Conservation (phyloP, 2,329 filamentous ascomycete species). For the Setomelanomma holmii region DNA sequence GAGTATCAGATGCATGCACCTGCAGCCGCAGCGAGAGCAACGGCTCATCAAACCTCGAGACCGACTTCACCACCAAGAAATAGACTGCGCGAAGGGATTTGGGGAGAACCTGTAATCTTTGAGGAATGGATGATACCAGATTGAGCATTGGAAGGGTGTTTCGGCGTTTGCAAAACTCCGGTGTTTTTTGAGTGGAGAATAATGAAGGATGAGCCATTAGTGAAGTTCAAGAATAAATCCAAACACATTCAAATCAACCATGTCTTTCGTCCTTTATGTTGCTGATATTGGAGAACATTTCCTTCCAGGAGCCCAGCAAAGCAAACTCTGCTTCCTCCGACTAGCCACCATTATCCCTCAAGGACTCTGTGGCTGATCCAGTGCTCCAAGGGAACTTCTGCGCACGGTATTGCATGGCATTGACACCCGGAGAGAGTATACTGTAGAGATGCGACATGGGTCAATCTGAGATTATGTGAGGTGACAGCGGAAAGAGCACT, state of each 20-base stretch:
- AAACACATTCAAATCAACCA: no score
- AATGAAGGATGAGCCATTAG: not conserved
- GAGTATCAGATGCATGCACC: constrained; percentile 64
- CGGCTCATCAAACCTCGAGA: constrained; percentile 72
- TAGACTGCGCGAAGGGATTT: constrained; percentile 18
- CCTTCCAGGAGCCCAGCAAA: no score
- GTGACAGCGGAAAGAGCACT: not conserved
- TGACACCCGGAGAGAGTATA: no score
- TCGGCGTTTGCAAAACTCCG: constrained; percentile 26
- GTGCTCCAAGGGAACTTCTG: no score
- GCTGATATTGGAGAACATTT: no score
- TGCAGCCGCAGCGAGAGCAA: constrained; percentile 76
- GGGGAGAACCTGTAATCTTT: not conserved
- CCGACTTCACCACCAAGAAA: constrained; percentile 81
- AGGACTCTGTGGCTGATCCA: no score
- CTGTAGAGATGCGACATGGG: not conserved
- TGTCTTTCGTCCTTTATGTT: no score
- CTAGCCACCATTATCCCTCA: no score
- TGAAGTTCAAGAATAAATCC: no score
- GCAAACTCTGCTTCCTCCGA: no score
- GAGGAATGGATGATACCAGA: constrained; percentile 1
- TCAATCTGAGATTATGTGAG: not conserved
- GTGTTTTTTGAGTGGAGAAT: no score
- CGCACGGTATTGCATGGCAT: no score
- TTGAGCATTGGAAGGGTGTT: constrained; percentile 20